Percentiles rank a stretch among this genome's conserved stretches.
Conservation (phyloP, 257 asterid species). For the Scutellaria baicalensis region DNA sequence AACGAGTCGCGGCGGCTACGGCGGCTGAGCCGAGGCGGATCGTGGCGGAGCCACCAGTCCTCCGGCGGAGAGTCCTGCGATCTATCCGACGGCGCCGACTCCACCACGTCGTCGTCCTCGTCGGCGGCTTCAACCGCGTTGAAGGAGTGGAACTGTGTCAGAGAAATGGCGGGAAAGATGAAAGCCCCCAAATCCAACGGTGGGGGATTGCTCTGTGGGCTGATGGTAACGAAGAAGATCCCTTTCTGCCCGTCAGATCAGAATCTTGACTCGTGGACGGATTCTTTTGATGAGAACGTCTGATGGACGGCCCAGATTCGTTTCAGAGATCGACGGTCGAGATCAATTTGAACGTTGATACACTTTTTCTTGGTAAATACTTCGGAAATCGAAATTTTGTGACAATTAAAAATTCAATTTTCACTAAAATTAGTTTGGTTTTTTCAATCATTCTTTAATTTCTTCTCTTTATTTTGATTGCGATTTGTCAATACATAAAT, state of each 20-base stretch:
- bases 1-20: constrained; percentile 32
- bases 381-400: not conserved
- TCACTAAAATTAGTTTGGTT: not conserved
- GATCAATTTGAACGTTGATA: constrained; percentile 2
- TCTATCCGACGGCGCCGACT: constrained; percentile 59
- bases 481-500: not conserved
- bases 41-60: constrained; percentile 52
- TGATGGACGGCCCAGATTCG: constrained; percentile 29
- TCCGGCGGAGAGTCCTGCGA: constrained; percentile 66
- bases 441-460: not conserved
- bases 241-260: constrained; percentile 56
- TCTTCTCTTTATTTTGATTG: not conserved
- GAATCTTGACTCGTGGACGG: constrained; percentile 44
- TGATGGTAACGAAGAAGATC: constrained; percentile 51
- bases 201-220: constrained; percentile 64
- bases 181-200: constrained; percentile 37
- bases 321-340: constrained; percentile 1
- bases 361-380: not conserved
- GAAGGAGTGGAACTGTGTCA: constrained; percentile 64
- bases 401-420: not conserved
- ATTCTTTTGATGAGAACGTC: constrained; percentile 29
- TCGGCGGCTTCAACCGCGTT: constrained; percentile 50
- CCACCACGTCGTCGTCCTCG: constrained; percentile 63
- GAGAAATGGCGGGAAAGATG: constrained; percentile 49
- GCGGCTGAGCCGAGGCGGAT: constrained; percentile 57